Evolutionary conservation across 768 basidiomycete species (phyloP).

Genomic region (Glaciozyma martinii): DNA sequence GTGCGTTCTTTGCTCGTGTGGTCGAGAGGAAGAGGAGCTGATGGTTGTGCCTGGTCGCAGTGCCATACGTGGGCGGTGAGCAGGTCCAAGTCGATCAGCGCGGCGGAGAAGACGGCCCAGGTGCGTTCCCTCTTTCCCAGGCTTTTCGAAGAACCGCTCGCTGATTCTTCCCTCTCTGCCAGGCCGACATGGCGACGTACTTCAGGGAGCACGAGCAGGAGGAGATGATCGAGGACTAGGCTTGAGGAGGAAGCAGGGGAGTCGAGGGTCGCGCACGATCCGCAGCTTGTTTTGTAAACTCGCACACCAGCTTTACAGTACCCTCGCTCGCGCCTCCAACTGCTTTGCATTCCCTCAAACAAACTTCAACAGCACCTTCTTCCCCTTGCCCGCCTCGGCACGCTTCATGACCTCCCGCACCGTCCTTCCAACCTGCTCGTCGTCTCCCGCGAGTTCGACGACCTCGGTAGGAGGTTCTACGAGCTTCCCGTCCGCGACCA

Average conservation of each 20-base stretch:
- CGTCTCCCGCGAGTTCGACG: conserved; percentile 49
- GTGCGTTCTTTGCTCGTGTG: neutral
- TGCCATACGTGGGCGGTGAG: neutral
- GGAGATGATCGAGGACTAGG: too few species aligned
- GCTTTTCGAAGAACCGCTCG: too few species aligned
- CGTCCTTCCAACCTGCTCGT: conserved; percentile 38
- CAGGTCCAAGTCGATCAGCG: neutral
- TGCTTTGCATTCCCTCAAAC: conserved; percentile 40
- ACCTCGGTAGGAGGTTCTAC: conserved; percentile 62
- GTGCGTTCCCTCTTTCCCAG: too few species aligned
- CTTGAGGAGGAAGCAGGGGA: too few species aligned
- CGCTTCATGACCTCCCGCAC: conserved; percentile 37
- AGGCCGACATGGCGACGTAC: too few species aligned
- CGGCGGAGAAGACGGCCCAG: neutral
- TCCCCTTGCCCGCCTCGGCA: conserved; percentile 44
- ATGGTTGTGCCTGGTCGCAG: neutral
- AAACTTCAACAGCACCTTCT: conserved; percentile 45
- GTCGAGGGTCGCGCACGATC: too few species aligned
- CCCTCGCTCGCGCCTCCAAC: conserved; percentile 44
- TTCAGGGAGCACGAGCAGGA: too few species aligned
- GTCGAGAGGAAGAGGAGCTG: neutral
- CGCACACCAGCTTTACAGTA: conserved; percentile 46
- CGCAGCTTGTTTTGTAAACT: neutral
- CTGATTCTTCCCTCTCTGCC: too few species aligned
- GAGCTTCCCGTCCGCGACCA: conserved; percentile 46